Conservation (phyloP, 148 eudicot species). For the Oxyria digyna region DNA sequence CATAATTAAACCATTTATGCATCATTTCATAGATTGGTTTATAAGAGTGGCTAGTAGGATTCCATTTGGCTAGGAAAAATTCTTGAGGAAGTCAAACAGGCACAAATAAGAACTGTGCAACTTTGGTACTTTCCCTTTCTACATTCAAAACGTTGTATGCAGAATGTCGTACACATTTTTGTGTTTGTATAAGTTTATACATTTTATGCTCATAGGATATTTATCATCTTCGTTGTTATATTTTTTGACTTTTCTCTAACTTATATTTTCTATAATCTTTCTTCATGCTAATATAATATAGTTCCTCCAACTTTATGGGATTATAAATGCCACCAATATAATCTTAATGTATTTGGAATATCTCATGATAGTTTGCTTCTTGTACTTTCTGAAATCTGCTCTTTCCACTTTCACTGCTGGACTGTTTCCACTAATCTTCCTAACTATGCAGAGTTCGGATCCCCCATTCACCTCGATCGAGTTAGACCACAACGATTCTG, state of each 20-base stretch:
- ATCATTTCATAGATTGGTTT: background rate
- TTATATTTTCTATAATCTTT: background rate
- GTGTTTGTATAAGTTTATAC: background rate
- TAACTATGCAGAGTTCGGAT: conserved; percentile 66
- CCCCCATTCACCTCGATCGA: conserved; percentile 97
- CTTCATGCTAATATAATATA: background rate
- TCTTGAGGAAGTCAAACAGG: background rate
- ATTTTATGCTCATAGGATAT: too few relatives aligned
- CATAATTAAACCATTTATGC: background rate
- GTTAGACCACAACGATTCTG: conserved; percentile 99
- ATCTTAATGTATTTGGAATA: too few relatives aligned
- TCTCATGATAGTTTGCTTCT: too few relatives aligned
- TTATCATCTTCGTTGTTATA: too few relatives aligned
- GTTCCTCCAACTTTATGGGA: background rate
- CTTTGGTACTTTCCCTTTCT: too few relatives aligned
- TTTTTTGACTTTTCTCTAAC: background rate
- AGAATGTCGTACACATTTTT: background rate
- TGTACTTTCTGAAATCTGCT: background rate
- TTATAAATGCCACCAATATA: background rate
- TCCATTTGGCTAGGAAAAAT: background rate
- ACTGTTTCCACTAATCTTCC: conserved; percentile 11
- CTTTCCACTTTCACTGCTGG: background rate
- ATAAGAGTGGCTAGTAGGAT: background rate
- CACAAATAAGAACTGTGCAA: too few relatives aligned
- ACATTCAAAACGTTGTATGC: too few relatives aligned